phyloP scores from a whole-genome alignment of 495 filamentous ascomycete genomes.

The Aspergillus taichungensis region DNA sequence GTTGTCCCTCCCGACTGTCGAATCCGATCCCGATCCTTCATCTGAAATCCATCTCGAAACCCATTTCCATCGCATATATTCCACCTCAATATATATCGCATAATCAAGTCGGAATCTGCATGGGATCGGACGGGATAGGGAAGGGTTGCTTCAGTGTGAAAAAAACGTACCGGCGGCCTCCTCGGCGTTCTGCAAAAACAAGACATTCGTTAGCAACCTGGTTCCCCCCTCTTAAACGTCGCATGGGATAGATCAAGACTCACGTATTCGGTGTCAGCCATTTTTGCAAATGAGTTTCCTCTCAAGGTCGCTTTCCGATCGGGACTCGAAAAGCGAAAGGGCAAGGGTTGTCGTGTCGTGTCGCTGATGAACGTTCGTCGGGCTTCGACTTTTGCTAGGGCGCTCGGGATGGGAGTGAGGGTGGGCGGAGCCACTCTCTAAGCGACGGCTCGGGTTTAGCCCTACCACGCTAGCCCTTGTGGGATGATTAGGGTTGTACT shows the following conservation, averaged over 20 bases:
- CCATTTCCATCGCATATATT: constrained; percentile 4
- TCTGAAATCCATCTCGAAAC: background rate
- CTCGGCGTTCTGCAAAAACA: constrained; percentile 66
- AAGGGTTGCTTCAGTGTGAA: constrained; percentile 4
- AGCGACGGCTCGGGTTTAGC: constrained; percentile 38
- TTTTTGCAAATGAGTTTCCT: constrained; percentile 54
- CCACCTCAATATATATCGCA: constrained; percentile 2
- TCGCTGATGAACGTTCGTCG: constrained; percentile 32
- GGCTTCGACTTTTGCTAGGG: constrained; percentile 18
- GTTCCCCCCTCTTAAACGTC: background rate
- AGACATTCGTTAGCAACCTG: constrained; percentile 27
- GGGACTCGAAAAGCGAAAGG: constrained; percentile 43
- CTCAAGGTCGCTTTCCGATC: constrained; percentile 43
- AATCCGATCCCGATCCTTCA: constrained; percentile 3
- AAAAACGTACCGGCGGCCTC: constrained; percentile 74
- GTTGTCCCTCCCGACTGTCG: constrained; percentile 6
- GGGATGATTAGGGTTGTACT: constrained; percentile 7
- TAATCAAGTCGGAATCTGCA: background rate
- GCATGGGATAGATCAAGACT: constrained; percentile 31
- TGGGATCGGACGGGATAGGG: constrained; percentile 4
- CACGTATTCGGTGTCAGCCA: constrained; percentile 92
- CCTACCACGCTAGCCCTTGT: constrained; percentile 32
- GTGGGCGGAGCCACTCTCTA: constrained; percentile 38
- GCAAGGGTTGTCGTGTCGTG: constrained; percentile 40
- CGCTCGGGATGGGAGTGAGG: constrained; percentile 23